A percentile compares a stretch with the other conserved stretches of the same genome.
Evolutionary conservation across 768 basidiomycete genomes (phyloP).

Genomic region (Tubosaeta sp.): DNA sequence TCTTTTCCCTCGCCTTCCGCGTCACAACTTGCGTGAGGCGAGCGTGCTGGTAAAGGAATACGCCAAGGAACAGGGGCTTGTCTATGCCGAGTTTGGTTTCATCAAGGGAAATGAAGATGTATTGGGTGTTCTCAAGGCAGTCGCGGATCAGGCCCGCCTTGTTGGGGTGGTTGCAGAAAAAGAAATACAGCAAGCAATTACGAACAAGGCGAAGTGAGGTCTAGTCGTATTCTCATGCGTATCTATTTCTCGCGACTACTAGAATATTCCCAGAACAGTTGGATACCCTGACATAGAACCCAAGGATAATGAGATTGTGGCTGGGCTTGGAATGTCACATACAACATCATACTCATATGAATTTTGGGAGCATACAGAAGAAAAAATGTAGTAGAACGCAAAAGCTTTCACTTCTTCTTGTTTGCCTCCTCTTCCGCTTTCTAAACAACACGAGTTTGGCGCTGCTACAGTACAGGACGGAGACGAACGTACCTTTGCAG

Average conservation of each 20-base stretch:
- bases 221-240: neutral
- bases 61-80: slow-evolving; percentile 77
- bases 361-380: slow-evolving; percentile 36
- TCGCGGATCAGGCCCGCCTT: slow-evolving; percentile 84
- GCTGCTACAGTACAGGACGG: neutral
- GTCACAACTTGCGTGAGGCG: slow-evolving; percentile 86
- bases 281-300: slow-evolving; percentile 16
- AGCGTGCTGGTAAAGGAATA: slow-evolving; percentile 83
- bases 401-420: slow-evolving; percentile 74
- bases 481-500: slow-evolving; percentile 64
- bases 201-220: slow-evolving; percentile 35
- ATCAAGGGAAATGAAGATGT: slow-evolving; percentile 83
- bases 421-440: slow-evolving; percentile 89
- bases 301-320: neutral
- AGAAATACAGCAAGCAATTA: slow-evolving; percentile 64
- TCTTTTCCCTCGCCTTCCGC: slow-evolving; percentile 90
- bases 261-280: neutral
- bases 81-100: slow-evolving; percentile 91
- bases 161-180: slow-evolving; percentile 76
- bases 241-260: neutral
- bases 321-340: no score
- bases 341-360: neutral
- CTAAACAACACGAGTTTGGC: slow-evolving; percentile 35
- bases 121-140: slow-evolving; percentile 70
- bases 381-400: slow-evolving; percentile 16